Base-by-base conservation (phyloP, 768 basidiomycete genomes). In the Lyophyllum semitale region DNA sequence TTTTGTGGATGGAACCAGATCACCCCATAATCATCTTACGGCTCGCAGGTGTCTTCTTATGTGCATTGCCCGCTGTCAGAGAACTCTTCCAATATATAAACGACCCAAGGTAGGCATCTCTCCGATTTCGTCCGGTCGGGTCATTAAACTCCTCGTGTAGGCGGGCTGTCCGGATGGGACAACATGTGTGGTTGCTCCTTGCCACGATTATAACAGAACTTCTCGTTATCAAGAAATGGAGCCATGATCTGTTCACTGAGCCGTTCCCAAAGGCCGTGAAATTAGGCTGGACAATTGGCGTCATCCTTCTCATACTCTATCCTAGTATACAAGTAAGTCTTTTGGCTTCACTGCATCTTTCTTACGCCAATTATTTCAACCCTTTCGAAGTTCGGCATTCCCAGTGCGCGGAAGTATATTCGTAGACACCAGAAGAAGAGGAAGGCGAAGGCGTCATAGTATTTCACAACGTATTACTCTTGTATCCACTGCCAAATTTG, bases 1-100 rank as follows among this genome's bases (percentile, higher is more conserved):
- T 72, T 62, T 76, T 94, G 33, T 93, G 92, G 91, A 88, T 94
- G 87, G 91, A 93, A 66, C 93, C 92, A 32, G 87, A 91, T 69
- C 92, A 94, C 68, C 92, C 91, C 11, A 84, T 94, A 59, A 79
- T 94, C 47, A 89, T 93, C 55, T 73, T 83, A 58, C 75, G 84
- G 27, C 80, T 94, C 9, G 85, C 83, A 15, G 84, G 84, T 56
- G 84, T 94, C 57, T 94, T 94, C 66, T 74, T 94, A 2, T 94
- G 91, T 63, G 92, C 87, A n/a, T 75, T 94, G 29, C 92, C 92
- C 11, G 92, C 93, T 13, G 89, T 88, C 54, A 77, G 92, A 63
- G 92, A 94, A 73, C 71, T 93, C 25, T 91, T 83, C 68, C 89
- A 91, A 66, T 94, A 93, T 63, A 82, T 91, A 64, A 90, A 87